Base-by-base conservation (phyloP, 2,329 filamentous ascomycete species). In the Clonostachys sp. region DNA sequence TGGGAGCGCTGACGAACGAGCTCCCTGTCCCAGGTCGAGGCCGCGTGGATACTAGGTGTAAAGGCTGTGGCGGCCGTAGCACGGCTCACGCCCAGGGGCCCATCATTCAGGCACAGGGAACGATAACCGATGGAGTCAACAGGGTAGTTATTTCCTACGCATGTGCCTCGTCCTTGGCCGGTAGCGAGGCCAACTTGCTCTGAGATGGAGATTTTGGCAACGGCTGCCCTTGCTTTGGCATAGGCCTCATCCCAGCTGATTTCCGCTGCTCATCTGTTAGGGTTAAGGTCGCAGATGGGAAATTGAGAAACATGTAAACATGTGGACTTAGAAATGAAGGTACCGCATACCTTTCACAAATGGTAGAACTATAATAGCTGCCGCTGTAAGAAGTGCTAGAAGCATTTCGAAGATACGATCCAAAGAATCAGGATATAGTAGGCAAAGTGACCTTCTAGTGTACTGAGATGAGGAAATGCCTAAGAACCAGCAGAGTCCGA, bases 121-220 rank as follows among this genome's bases (percentile, higher is more conserved):
- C 88, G 89, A 57, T 90, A 91, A 49, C 76, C 75, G 53, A 81
- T 78, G 13, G 73, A 70, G 34, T 68, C 63, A 17, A 81, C 74
- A 24, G 81, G 68, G 6, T 72, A 70, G 14, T 79, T 83, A 58
- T 83, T 84, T 39, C 81, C 81, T 9, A 84, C 83, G 57, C 85
- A 88, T 50, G 82, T 76, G 0, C 82, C 84, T 13, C 41, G 34
- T 17, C 89, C 88, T 5, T 83, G 79, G 12, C 89, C 89, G 0
- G 86, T 88, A 5, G 88, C 90, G 49, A 92, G 75, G 58, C 85
- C 87, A 57, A 92, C 78, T 66, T 94, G 95, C 62, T 94, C 88
- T 4, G 80, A 70, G 42, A 89, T 72, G 12, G 81, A 86, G 72
- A 95, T 84, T 60, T 81, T 78, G 35, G 74, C 72, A 5, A 95